phyloP scores from a whole-genome alignment of 2,329 filamentous ascomycete species.

The Phaeosphaeriaceae sp. region DNA sequence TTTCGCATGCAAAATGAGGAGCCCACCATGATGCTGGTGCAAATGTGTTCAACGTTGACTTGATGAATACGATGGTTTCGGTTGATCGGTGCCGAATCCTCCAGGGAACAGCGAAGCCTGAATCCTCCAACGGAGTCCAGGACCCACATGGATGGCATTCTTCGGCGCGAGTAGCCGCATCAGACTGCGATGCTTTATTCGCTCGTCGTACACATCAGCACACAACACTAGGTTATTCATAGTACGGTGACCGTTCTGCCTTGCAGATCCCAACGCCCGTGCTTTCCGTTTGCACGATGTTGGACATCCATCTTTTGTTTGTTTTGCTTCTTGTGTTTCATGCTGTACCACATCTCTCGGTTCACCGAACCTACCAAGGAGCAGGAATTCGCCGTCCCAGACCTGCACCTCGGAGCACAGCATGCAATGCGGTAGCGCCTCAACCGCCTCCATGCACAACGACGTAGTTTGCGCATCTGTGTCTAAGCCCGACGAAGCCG shows the following conservation, averaged over 20 bases:
- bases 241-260: neutral
- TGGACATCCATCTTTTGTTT: neutral
- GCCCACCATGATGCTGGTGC: neutral
- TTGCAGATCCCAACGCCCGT: neutral
- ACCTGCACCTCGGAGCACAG: neutral
- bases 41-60: neutral
- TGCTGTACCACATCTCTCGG: neutral
- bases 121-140: neutral
- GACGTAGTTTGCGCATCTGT: neutral
- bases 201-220: neutral
- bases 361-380: neutral
- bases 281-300: neutral
- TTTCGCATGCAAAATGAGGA: neutral
- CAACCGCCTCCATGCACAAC: constrained; percentile 6
- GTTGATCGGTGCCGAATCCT: neutral
- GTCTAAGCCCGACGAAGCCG: neutral
- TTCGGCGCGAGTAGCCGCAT: neutral
- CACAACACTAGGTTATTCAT: neutral
- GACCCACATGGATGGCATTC: constrained; percentile 10
- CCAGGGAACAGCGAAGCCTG: neutral
- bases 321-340: neutral
- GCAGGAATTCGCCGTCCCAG: neutral
- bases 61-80: neutral
- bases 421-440: constrained; percentile 2
- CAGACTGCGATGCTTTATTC: neutral